phyloP scores from a whole-genome alignment of 2,329 filamentous ascomycete genomes.

The Aspergillus tamarii region DNA sequence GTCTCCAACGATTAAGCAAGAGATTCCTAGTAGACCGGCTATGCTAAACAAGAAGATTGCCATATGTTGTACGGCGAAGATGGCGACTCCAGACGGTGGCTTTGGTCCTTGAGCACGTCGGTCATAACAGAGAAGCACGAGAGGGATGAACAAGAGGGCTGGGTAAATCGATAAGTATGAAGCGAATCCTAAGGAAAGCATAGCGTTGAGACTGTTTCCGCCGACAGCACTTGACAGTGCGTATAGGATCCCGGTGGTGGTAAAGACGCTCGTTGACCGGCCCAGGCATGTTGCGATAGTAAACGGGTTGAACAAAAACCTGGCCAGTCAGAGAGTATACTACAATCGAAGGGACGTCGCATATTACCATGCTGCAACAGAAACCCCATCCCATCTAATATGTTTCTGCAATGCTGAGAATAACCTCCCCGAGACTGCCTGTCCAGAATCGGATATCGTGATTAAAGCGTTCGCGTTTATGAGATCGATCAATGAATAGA shows the following conservation, averaged over 20 bases:
- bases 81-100: constrained; percentile 28
- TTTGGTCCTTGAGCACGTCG: constrained; percentile 49
- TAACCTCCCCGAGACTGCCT: constrained; percentile 71
- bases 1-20: constrained; percentile 70
- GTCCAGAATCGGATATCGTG: constrained; percentile 78
- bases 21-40: constrained; percentile 69
- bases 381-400: constrained; percentile 72
- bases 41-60: constrained; percentile 58
- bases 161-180: constrained; percentile 94
- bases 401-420: constrained; percentile 79
- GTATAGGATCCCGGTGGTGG: constrained; percentile 82
- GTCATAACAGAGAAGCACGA: constrained; percentile 81
- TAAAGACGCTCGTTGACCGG: constrained; percentile 85
- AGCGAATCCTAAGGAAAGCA: constrained; percentile 83
- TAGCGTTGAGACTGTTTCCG: constrained; percentile 73
- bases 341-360: background rate
- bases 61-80: constrained; percentile 61
- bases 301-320: constrained; percentile 93
- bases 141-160: constrained; percentile 78
- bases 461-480: constrained; percentile 78
- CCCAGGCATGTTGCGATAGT: constrained; percentile 89
- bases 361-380: constrained; percentile 75
- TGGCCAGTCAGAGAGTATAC: constrained; percentile 39
- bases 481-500: constrained; percentile 82
- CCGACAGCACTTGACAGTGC: constrained; percentile 79